Percentiles rank a stretch among this genome's conserved stretches.
Conservation (phyloP, 2,329 filamentous ascomycete genomes). For the Clarireedia homoeocarpa region DNA sequence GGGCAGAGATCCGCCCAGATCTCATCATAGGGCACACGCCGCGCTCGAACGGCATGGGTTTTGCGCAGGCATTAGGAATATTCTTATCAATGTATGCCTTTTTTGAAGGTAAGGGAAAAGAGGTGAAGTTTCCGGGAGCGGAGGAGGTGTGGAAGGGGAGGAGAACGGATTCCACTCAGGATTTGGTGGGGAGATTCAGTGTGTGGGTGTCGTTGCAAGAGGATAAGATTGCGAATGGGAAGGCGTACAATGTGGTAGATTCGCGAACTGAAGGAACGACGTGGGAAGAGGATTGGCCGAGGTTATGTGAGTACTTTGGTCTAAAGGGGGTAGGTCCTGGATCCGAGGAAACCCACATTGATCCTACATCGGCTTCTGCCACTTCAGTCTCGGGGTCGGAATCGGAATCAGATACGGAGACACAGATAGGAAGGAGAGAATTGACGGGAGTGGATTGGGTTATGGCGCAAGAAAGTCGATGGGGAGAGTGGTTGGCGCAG, state of each 20-base stretch:
- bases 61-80: constrained; percentile 33
- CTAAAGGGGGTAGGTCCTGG: constrained; percentile 34
- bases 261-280: constrained; percentile 28
- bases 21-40: constrained; percentile 38
- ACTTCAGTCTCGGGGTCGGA: no score
- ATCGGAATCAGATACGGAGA: constrained; percentile 16
- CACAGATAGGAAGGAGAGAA: constrained; percentile 17
- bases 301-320: constrained; percentile 39
- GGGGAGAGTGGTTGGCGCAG: constrained; percentile 20
- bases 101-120: constrained; percentile 31
- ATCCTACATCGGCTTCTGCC: no score
- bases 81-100: constrained; percentile 33
- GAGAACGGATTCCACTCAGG: constrained; percentile 33
- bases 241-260: constrained; percentile 37
- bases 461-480: background rate
- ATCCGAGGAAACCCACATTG: no score
- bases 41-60: constrained; percentile 36
- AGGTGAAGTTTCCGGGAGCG: constrained; percentile 32
- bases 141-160: constrained; percentile 29
- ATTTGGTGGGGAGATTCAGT: constrained; percentile 32
- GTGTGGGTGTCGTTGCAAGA: constrained; percentile 35
- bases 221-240: constrained; percentile 4
- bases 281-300: constrained; percentile 39
- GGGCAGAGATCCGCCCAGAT: constrained; percentile 38
- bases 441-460: background rate